A percentile compares a stretch with the other conserved stretches of the same genome.
Conservation (phyloP, 2,329 filamentous ascomycete genomes). For the Ascochyta lentis region DNA sequence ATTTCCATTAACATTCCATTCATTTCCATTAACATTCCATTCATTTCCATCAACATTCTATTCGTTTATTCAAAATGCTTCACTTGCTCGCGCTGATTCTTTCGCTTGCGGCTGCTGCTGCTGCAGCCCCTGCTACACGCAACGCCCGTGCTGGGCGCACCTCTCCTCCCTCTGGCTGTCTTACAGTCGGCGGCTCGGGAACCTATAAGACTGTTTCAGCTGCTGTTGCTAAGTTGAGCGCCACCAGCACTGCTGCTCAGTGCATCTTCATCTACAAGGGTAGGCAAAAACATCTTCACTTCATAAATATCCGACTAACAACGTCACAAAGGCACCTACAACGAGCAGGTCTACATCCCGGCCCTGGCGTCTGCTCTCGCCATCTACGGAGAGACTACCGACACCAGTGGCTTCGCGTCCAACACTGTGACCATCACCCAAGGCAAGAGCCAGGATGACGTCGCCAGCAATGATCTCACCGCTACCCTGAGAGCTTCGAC, state of each 20-base stretch:
- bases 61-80: constrained; percentile 23
- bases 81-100: constrained; percentile 26
- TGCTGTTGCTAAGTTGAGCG: constrained; percentile 66
- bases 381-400: constrained; percentile 67
- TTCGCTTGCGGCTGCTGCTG: constrained; percentile 27
- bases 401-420: constrained; percentile 54
- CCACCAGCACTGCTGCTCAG: constrained; percentile 56
- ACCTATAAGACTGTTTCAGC: constrained; percentile 60
- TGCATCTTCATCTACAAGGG: constrained; percentile 68
- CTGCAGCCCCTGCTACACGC: constrained; percentile 31
- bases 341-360: constrained; percentile 65
- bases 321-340: constrained; percentile 57
- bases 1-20: too few species aligned
- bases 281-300: not conserved
- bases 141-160: constrained; percentile 47
- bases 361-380: constrained; percentile 57
- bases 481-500: constrained; percentile 58
- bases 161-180: constrained; percentile 58
- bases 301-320: not conserved
- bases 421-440: constrained; percentile 66
- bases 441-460: constrained; percentile 55
- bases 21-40: not conserved
- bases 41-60: not conserved
- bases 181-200: constrained; percentile 55
- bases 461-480: constrained; percentile 61